Percentiles rank a stretch among this genome's conserved stretches.
These are phyloP conservation scores for Pavlovales sp. DNA, from an alignment of 208 protist genomes.

Conservation along the genomic window DNA sequence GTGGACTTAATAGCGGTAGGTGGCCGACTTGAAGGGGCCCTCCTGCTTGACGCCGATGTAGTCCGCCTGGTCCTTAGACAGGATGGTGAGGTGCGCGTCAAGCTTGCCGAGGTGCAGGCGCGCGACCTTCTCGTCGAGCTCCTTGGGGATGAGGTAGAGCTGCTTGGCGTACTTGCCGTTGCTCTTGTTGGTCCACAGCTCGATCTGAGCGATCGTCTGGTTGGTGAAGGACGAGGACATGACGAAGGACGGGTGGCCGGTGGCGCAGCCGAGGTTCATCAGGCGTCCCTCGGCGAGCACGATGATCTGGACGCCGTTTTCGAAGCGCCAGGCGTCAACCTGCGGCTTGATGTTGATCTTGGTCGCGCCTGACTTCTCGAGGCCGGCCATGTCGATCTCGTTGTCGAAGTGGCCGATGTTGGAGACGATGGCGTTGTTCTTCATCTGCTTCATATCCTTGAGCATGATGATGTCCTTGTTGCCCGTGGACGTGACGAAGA, in stretches of 20 bases:
- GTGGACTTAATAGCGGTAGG: constrained; percentile 99
- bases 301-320: constrained; percentile 72
- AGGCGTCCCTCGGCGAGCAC: constrained; percentile 80
- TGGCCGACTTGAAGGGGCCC: constrained; percentile 95
- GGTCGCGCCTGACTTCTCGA: constrained; percentile 78
- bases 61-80: constrained; percentile 88
- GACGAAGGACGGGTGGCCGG: constrained; percentile 99
- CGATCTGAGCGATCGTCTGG: constrained; percentile 98
- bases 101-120: constrained; percentile 92
- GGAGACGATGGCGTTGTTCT: constrained; percentile 95
- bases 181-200: constrained; percentile 80
- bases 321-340: constrained; percentile 94
- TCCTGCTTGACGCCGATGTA: constrained; percentile 93
- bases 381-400: constrained; percentile 96
- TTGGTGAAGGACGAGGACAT: constrained; percentile 99
- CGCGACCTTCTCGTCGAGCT: constrained; percentile 98
- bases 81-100: constrained; percentile 91
- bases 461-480: constrained; percentile 95
- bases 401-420: constrained; percentile 99
- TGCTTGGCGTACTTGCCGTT: constrained; percentile 83
- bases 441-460: constrained; percentile 95
- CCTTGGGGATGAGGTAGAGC: constrained; percentile 97
- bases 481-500: constrained; percentile 97
- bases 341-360: constrained; percentile 97
- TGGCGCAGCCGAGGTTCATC: constrained; percentile 99